Evolutionary conservation across 495 filamentous ascomycete genomes (phyloP), one percentile per base, ranked within the genome.

Genomic region (Penicillium antarcticum): DNA sequence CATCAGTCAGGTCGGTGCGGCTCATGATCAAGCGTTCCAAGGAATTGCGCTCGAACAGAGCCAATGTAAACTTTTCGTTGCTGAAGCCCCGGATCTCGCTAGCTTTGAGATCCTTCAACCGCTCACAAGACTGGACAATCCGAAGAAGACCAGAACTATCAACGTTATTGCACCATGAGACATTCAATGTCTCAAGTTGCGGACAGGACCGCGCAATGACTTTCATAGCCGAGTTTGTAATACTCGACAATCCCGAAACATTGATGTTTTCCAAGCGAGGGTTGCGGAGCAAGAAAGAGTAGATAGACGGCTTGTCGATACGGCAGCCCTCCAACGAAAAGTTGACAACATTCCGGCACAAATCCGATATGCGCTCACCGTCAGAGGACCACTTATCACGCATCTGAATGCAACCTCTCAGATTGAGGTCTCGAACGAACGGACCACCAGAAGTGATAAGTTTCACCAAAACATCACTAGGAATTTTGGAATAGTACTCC

Each of bases 141-240:
- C 78, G 80, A 45, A 77, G 78, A 33, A 97, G 66, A n/a, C 94
- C 94, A 11, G 81, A 76, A n/a, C 89, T 85, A 68, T 90, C 86
- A 65, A 96, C 81, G 43, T 88, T 82, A 51, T 80, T 82, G 67
- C 94, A 98, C 90, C 94, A 97, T 1, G 88, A 92, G 2, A 98
- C 79, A 60, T 97, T 94, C 52, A 97, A 78, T 46, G 76, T 78
- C 63, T 95, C 85, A 24, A 98, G 74, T 35, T 83, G 84, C 1
- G 87, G 87, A 55, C 94, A 97, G 11, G 87, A 86, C 23, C 88
- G 78, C 3, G 90, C 85, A 48, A 98, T 87, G 51, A 95, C 91
- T 56, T 86, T 90, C 80, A 92, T 88, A 6, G 92, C 85, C 12
- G 80, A 82, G 61, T 97, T 96, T 14, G 82, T 92, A 21, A 96